phyloP scores from a whole-genome alignment of 306 rosid genomes.

The Urtica urens region DNA sequence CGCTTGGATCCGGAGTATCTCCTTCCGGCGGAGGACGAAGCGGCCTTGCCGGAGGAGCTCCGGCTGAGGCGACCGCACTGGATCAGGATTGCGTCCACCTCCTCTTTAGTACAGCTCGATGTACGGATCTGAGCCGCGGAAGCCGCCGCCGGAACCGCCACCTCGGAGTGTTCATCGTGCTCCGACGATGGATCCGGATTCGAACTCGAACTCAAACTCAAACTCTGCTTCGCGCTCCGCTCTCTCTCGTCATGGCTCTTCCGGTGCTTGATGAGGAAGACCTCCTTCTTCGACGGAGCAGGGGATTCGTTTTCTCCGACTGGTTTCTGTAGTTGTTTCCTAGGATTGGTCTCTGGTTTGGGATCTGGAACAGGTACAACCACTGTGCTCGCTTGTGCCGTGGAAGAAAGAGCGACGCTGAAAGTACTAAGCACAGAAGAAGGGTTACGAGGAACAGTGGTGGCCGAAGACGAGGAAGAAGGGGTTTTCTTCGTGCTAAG shows the following conservation, averaged over 20 bases:
- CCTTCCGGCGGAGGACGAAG: conserved; percentile 49
- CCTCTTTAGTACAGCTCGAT: conserved; percentile 84
- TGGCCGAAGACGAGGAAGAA: conserved; percentile 15
- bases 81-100: conserved; percentile 83
- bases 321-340: conserved; percentile 18
- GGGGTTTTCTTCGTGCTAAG: conserved; percentile 62
- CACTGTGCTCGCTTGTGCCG: conserved; percentile 7
- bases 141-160: neutral
- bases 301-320: conserved; percentile 6
- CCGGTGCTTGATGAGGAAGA: conserved; percentile 66
- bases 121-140: conserved; percentile 47
- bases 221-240: conserved; percentile 8
- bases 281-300: conserved; percentile 48
- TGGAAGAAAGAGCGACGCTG: conserved; percentile 19
- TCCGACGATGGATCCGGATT: neutral
- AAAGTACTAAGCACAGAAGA: neutral
- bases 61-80: conserved; percentile 93
- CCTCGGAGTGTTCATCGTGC: neutral
- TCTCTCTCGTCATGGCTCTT: conserved; percentile 78
- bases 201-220: no score
- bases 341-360: conserved; percentile 13
- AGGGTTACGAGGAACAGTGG: no score
- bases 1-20: conserved; percentile 84
- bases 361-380: conserved; percentile 8
- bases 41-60: conserved; percentile 72